phyloP scores from a whole-genome alignment of 768 basidiomycete species.

The Dictyophora rubrovolvata region DNA sequence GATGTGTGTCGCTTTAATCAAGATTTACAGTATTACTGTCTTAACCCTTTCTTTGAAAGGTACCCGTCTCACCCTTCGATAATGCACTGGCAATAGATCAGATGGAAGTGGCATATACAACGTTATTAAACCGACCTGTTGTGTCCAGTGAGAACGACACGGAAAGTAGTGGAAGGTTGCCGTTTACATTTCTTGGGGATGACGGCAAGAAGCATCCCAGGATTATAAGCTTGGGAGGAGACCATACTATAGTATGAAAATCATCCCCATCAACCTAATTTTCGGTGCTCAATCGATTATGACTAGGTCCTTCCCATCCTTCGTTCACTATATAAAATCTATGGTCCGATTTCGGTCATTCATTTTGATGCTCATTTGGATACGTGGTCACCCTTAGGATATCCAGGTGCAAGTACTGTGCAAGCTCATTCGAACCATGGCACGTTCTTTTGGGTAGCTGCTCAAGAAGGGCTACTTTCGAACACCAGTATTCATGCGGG shows the following conservation, averaged over 20 bases:
- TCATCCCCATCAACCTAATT: not conserved
- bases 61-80: conserved; percentile 73
- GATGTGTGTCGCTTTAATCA: conserved; percentile 39
- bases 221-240: conserved; percentile 72
- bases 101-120: conserved; percentile 77
- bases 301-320: conserved; percentile 67
- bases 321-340: conserved; percentile 64
- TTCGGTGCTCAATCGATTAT: conserved; percentile 4
- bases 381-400: conserved; percentile 18
- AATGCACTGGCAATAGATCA: conserved; percentile 77
- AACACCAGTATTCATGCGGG: conserved; percentile 77
- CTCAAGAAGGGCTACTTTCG: conserved; percentile 65
- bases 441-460: conserved; percentile 75
- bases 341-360: conserved; percentile 74
- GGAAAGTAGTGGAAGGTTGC: conserved; percentile 15
- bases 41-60: conserved; percentile 25
- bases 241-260: conserved; percentile 65
- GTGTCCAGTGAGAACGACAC: conserved; percentile 19
- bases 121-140: conserved; percentile 52
- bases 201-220: conserved; percentile 63
- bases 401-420: conserved; percentile 33
- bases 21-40: not conserved
- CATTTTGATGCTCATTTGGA: conserved; percentile 30
- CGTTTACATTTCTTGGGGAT: conserved; percentile 30
- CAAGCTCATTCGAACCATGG: conserved; percentile 74